Evolutionary conservation across 345 rosid species (phyloP), one percentile per base, ranked within the genome.

Genomic region (Gossypium longicalyx): DNA sequence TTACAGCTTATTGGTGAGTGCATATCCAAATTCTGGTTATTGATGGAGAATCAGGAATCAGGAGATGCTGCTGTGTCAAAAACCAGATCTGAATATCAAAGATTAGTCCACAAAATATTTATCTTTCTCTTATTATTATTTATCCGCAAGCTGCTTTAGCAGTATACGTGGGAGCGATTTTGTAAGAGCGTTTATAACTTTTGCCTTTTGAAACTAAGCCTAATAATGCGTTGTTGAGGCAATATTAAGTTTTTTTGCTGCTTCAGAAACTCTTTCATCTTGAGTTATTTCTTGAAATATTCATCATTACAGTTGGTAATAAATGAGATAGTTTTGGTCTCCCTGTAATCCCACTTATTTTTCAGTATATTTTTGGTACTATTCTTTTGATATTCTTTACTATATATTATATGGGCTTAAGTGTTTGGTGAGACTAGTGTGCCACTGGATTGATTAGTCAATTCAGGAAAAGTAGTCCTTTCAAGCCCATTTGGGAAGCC

Each of bases 1-100:
- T 17, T 68, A 27, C 60, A 17, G 69, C 19, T 20, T 44, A 1
- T 17, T 68, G 80, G 71, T 72, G 61, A 54, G 27, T 29, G 11
- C 68, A 61, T 70, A 62, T 60, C 19, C 41, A 62, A 68, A 59
- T 22, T 48, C 22, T 47, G 49, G 53, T 34, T 34, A 27, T 66
- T 38, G n/a, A 54, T 43, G 10, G 49, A 69, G 53, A 45, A 17
- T 12, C n/a, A 1, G 19, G 7, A 16, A 51, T 29, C 54, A 2
- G 38, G 54, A 22, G 71, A 67, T 54, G 52, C 19, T 70, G 9
- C 11, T 15, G 15, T 1, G 5, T 41, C 51, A 22, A 20, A 38
- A 41, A 56, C 27, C 54, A 19, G 66, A 11, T 19, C 25, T 43
- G 45, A 25, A 49, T 19, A 23, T 17, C 9, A 48, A 38, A 77